Conservation (phyloP, 148 eudicot species). For the Rheum nobile region DNA sequence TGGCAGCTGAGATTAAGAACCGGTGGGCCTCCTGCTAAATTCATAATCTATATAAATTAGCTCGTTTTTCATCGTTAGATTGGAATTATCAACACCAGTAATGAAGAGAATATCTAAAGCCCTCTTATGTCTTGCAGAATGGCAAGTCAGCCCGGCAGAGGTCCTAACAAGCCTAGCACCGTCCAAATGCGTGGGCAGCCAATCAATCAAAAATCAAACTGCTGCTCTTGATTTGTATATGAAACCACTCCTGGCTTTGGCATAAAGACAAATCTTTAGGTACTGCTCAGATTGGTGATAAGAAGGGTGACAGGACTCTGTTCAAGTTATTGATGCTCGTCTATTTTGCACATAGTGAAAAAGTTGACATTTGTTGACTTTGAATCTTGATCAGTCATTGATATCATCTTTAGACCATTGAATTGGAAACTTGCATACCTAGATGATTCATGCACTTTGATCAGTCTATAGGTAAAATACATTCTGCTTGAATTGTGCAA, state of each 20-base stretch:
- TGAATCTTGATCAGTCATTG: background rate
- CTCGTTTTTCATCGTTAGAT: background rate
- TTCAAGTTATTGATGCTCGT: background rate
- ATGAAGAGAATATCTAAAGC: background rate
- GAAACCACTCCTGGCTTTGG: background rate
- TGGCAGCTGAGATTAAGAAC: conserved; percentile 30
- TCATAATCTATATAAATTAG: background rate
- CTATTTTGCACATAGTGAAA: background rate
- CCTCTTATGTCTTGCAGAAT: conserved; percentile 13
- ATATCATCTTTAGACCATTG: background rate
- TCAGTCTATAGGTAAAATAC: background rate
- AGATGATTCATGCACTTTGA: background rate
- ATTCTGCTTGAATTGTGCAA: background rate
- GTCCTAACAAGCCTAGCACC: conserved; percentile 15
- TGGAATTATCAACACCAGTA: background rate
- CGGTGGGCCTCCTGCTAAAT: conserved; percentile 9
- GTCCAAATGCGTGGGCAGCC: conserved; percentile 26
- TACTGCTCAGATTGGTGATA: background rate
- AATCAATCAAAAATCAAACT: conserved; percentile 19
- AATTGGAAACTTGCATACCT: background rate
- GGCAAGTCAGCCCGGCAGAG: conserved; percentile 25
- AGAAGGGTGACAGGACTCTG: background rate
- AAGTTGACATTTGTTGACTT: background rate
- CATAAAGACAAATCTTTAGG: background rate
- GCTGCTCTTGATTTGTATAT: conserved; percentile 19